Evolutionary conservation across 1,139 yeast genomes (phyloP), one percentile per base, ranked within the genome.

Genomic region (Protomyces inouyei): DNA sequence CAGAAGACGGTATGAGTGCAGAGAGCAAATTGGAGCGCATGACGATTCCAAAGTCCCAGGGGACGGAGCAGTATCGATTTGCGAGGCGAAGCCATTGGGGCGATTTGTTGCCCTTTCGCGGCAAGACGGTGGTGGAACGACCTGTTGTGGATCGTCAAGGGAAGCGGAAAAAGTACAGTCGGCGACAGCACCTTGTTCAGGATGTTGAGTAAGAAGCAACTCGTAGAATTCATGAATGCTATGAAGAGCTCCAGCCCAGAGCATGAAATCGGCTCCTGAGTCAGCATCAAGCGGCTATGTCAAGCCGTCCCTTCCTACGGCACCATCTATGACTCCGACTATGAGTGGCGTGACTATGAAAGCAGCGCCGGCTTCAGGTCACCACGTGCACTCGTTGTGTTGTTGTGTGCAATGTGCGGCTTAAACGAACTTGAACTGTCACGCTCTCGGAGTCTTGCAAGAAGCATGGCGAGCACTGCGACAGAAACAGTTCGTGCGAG

Each of bases 71-170:
- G 1, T 93, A 90, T 71, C 95, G 89, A 70, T 98, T 93, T 76
- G 97, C 97, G 0, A 81, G 98, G 67, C 92, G 93, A 73, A 83
- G 89, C 0, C 77, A 76, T 46, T 83, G 85, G 72, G 97, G 97
- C n/a, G 99, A 93, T 73, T 76, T 87, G 25, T 21, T 59, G 23
- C 63, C 63, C 10, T 59, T 52, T 28, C 52, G 63, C 12, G 63
- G 63, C 57, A 59, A 59, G 36, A 59, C 63, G 2, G 55, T 52
- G 21, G 45, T 59, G 18, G 63, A 59, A 16, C 38, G 38, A n/a
- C 54, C 36, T 5, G 54, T 32, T 35, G 54, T 51, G 3, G 54
- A 43, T 16, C 48, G 48, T 43, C 48, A 43, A 9, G 48, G 48
- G 14, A 43, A 43, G 25, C 48, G 48, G 48, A 43, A 43, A 16